A percentile compares a stretch with the other conserved stretches of the same genome.
Conservation (phyloP, 2,329 filamentous ascomycete genomes). For the Fusarium dlaminii region DNA sequence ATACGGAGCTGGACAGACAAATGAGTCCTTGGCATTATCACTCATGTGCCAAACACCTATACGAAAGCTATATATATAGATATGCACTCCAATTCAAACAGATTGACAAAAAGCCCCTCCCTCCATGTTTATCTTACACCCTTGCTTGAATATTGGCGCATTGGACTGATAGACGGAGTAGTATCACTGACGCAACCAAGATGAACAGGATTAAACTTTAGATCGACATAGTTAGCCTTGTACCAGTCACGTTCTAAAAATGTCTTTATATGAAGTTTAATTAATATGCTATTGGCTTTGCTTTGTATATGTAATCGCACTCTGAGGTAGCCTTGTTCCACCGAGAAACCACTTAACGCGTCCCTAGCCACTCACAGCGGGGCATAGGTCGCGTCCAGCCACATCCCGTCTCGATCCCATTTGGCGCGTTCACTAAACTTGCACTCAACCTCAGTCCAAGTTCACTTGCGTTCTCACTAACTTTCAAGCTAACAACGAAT, state of each 20-base stretch:
- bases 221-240: not conserved
- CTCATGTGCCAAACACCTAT: not conserved
- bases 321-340: not conserved
- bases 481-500: not conserved
- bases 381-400: slow-evolving; percentile 39
- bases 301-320: not conserved
- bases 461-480: slow-evolving; percentile 1
- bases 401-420: slow-evolving; percentile 10
- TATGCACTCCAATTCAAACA: slow-evolving; percentile 24
- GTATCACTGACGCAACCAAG: not conserved
- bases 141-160: not conserved
- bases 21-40: not conserved
- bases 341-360: slow-evolving; percentile 43
- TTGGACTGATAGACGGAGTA: not conserved
- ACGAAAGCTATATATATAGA: slow-evolving; percentile 1
- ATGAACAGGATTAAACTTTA: not conserved
- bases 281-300: not conserved
- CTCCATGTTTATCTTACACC: not conserved
- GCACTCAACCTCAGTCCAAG: slow-evolving; percentile 15
- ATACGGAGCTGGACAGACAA: slow-evolving; percentile 14
- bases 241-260: not conserved
- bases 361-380: slow-evolving; percentile 36
- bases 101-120: not conserved
- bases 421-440: slow-evolving; percentile 34
- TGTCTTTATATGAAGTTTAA: not conserved